A percentile compares a stretch with the other conserved stretches of the same genome.
Conservation (phyloP, 169 alveolate species). For the Perkinsus marinus region DNA sequence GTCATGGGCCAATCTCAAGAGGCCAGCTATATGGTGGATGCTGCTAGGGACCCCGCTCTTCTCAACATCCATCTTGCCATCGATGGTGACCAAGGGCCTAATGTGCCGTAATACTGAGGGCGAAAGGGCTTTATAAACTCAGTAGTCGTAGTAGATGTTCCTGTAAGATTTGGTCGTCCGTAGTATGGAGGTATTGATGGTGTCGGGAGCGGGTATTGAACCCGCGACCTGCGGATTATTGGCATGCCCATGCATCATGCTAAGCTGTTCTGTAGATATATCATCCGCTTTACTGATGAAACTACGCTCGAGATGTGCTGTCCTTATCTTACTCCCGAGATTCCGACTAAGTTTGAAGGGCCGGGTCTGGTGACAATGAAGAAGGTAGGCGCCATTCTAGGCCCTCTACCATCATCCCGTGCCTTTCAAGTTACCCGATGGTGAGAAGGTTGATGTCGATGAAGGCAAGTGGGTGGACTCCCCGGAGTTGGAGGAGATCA, state of each 20-base stretch:
- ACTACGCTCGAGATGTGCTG: not conserved
- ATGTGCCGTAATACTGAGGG: not conserved
- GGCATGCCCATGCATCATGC: not conserved
- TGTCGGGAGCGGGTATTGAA: no score
- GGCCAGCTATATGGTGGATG: not conserved
- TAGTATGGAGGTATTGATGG: no score
- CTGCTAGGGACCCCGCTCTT: not conserved
- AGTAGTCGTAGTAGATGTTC: no score
- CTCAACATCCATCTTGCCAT: not conserved
- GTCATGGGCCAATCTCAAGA: not conserved
- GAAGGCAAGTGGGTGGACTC: not conserved
- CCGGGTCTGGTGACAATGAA: not conserved
- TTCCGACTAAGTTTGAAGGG: not conserved
- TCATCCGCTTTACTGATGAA: not conserved
- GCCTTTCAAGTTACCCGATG: not conserved
- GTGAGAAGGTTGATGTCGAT: not conserved
- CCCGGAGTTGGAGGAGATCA: not conserved
- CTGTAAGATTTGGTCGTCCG: no score
- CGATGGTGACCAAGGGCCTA: not conserved
- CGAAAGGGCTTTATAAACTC: no score
- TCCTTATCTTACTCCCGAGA: not conserved
- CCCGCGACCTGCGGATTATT: not conserved
- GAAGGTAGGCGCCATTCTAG: no score
- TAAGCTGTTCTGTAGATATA: not conserved
- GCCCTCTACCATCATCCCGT: no score